These are phyloP conservation scores for Bipolaris zeicola DNA, from an alignment of 2,329 filamentous ascomycete species.

Conservation along the genomic window DNA sequence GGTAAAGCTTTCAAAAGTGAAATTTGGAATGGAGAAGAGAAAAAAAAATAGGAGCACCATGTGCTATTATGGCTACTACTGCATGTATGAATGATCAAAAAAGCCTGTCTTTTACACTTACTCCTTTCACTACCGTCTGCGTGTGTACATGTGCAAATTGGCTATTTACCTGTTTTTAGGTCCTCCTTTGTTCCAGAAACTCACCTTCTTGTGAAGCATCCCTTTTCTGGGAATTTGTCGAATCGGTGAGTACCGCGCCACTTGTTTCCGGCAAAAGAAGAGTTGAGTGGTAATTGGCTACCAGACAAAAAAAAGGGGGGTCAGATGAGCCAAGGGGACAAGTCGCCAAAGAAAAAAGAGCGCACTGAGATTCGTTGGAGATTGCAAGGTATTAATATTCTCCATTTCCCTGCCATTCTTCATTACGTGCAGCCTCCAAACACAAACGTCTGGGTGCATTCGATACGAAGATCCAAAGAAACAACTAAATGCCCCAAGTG, in stretches of 20 bases:
- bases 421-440: neutral
- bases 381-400: conserved; percentile 24
- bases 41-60: too few relatives aligned
- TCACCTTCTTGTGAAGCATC: too few relatives aligned
- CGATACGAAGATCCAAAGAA: conserved; percentile 9
- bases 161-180: too few relatives aligned
- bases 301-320: too few relatives aligned
- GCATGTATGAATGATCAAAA: neutral
- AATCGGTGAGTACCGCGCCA: neutral
- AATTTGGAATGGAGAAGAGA: neutral
- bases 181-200: too few relatives aligned
- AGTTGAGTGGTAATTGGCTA: too few relatives aligned
- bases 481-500: conserved; percentile 12
- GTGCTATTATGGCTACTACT: neutral
- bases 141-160: too few relatives aligned
- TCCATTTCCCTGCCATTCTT: neutral
- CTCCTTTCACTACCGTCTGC: too few relatives aligned
- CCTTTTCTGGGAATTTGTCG: too few relatives aligned
- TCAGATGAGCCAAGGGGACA: neutral
- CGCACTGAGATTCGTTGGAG: conserved; percentile 9
- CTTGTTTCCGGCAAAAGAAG: too few relatives aligned
- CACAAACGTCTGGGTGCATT: conserved; percentile 3
- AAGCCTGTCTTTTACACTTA: neutral
- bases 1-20: neutral
- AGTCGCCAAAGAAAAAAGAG: neutral